Evolutionary conservation across 768 basidiomycete genomes (phyloP), one percentile per base, ranked within the genome.

Genomic region (Agaricus bisporus): DNA sequence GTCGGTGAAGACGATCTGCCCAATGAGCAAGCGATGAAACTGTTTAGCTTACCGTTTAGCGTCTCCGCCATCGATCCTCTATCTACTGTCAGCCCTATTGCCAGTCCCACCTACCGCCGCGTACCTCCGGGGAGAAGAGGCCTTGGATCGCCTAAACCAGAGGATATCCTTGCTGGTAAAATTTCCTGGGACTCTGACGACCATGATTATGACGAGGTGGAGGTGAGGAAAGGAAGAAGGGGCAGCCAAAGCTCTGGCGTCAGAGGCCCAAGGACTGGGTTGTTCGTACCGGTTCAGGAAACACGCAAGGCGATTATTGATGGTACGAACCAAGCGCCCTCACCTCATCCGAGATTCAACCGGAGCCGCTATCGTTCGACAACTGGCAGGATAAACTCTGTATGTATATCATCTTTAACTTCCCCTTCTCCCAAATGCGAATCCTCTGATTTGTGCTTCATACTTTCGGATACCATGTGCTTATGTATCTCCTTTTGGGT

Each of bases 1-100:
- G 83, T 91, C n/a, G 87, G 85, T 50, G 78, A 81, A 8, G 78
- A 82, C 56, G 82, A 85, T 51, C 71, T 88, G 5, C 86, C 83
- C 25, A 91, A 88, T 52, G 80, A 81, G n/a, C 81, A 81, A 51
- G 86, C 86, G 20, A 86, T 89, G 81, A 72, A 74, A 55, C 72
- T 87, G 42, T 87, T 89, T 72, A 79, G 73, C 60, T 78, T 83
- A 58, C 89, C 88, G 7, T 66, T 72, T 54, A 76, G 74, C 17
- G 76, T 86, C 39, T 79, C 80, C 25, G 79, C 81, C 10, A 85
- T 90, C 68, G 78, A 90, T 55, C 88, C 88, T 47, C 68, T 85
- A 62, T 88, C 84, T n/a, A 89, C 85, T 7, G 76, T 90, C 63
- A 83, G 80, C 55, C 80, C 82, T 0, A 68, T 71, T 37, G 73